Conservation (phyloP, 495 filamentous ascomycete species). For the Xylaria sp. region DNA sequence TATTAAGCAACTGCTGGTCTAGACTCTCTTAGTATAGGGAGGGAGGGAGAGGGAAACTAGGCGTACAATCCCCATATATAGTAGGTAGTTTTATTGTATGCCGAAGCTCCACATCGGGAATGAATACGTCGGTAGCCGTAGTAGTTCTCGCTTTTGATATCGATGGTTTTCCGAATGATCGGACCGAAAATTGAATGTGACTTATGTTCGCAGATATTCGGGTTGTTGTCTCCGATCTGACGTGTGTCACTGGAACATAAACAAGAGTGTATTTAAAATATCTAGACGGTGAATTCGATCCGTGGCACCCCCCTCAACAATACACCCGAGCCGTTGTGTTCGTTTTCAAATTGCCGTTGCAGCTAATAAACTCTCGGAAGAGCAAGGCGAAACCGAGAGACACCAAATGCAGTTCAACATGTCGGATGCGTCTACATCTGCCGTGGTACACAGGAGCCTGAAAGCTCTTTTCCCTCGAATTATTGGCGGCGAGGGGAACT, state of each 20-base stretch:
- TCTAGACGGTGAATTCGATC: not conserved
- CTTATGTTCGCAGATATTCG: not conserved
- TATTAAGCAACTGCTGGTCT: not conserved
- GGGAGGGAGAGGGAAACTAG: not conserved
- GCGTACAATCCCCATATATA: not conserved
- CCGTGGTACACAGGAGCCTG: slow-evolving; percentile 48
- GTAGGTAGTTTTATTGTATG: not conserved
- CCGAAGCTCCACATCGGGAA: not conserved
- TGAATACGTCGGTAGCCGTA: not conserved
- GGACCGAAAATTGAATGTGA: not conserved
- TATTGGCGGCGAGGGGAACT: slow-evolving; percentile 43
- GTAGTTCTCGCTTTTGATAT: slow-evolving; percentile 1
- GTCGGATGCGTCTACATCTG: slow-evolving; percentile 32
- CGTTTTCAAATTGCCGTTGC: not conserved
- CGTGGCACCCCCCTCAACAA: not conserved
- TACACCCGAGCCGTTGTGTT: not conserved
- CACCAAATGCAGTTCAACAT: not conserved
- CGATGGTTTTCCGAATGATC: not conserved
- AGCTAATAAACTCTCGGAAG: not conserved
- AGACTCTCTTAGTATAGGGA: not conserved
- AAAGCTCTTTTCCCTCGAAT: slow-evolving; percentile 32
- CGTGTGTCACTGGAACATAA: not conserved
- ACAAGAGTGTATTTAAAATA: not conserved
- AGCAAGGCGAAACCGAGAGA: not conserved
- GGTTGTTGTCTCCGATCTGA: not conserved